Evolutionary conservation across 257 asterid species (phyloP).

Genomic region (Capsicum chinense): DNA sequence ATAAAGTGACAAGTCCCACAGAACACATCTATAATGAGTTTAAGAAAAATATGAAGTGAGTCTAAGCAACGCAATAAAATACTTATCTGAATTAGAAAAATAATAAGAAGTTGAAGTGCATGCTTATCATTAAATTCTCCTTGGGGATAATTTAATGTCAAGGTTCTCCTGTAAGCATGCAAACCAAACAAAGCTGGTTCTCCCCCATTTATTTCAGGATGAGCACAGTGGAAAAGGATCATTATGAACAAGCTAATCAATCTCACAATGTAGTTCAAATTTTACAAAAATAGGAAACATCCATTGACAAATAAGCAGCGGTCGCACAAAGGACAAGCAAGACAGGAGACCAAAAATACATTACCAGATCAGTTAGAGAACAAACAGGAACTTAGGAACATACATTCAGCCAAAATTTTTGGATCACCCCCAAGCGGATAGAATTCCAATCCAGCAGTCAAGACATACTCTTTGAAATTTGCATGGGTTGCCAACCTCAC

Average conservation of each 20-base stretch:
- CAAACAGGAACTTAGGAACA: conserved; percentile 40
- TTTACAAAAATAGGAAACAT: conserved; percentile 11
- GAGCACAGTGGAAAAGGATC: background rate
- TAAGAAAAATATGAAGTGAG: background rate
- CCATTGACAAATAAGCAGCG: conserved; percentile 14
- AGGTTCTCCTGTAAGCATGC: conserved; percentile 25
- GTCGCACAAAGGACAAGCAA: background rate
- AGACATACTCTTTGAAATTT: conserved; percentile 42
- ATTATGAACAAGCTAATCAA: background rate
- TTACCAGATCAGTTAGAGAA: conserved; percentile 23
- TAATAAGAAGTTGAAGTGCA: conserved; percentile 14
- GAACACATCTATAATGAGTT: background rate
- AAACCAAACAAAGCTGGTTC: conserved; percentile 11
- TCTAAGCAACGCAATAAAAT: background rate
- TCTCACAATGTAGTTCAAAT: background rate
- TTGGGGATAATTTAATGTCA: background rate
- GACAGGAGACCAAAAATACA: conserved; percentile 28
- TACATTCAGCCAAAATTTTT: conserved; percentile 62
- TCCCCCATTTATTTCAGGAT: conserved; percentile 7
- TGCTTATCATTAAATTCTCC: conserved; percentile 6
- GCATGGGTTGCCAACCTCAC: conserved; percentile 46
- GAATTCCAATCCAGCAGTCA: conserved; percentile 46
- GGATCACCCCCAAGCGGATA: conserved; percentile 47
- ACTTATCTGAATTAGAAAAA: background rate
- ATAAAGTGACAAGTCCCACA: background rate